Evolutionary conservation across 1,284 basidiomycete genomes (phyloP).

Genomic region (Moniliophthora roreri): DNA sequence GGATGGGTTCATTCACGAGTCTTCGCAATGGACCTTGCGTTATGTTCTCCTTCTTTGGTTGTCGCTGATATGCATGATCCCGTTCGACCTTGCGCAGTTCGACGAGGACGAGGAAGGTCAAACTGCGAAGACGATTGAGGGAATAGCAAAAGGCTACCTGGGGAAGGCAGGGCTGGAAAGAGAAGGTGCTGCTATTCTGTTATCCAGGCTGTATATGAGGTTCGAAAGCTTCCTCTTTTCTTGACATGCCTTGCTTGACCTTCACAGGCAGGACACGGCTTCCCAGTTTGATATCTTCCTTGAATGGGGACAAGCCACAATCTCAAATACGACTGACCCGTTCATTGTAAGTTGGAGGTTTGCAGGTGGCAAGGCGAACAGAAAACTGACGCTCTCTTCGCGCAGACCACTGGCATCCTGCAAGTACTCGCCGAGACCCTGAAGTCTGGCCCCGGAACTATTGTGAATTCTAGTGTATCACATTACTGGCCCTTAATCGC

Average conservation of each 20-base stretch:
- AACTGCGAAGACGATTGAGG: conserved; percentile 58
- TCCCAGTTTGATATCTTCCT: conserved; percentile 53
- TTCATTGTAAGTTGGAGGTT: conserved; percentile 54
- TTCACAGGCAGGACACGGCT: conserved; percentile 60
- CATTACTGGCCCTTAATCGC: conserved; percentile 45
- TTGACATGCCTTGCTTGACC: conserved; percentile 13
- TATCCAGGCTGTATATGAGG: conserved; percentile 81
- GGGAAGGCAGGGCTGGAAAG: conserved; percentile 77
- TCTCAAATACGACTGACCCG: conserved; percentile 38
- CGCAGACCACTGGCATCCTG: conserved; percentile 72
- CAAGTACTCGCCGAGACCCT: conserved; percentile 75
- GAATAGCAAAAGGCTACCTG: conserved; percentile 61
- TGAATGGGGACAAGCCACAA: conserved; percentile 38
- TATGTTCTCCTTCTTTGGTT: conserved; percentile 92
- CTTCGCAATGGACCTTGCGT: conserved; percentile 75
- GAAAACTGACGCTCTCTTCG: too few relatives aligned
- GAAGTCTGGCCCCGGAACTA: conserved; percentile 63
- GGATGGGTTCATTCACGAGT: conserved; percentile 42
- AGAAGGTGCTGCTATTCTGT: conserved; percentile 71
- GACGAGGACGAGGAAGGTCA: conserved; percentile 56
- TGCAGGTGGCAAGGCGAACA: too few relatives aligned
- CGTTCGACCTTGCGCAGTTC: conserved; percentile 88
- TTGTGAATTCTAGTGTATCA: conserved; percentile 44
- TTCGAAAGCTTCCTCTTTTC: conserved; percentile 28
- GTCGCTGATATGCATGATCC: conserved; percentile 90